Evolutionary conservation across 2,329 filamentous ascomycete genomes (phyloP), one percentile per base, ranked within the genome.

Genomic region (Dendrostoma leiphaemia): DNA sequence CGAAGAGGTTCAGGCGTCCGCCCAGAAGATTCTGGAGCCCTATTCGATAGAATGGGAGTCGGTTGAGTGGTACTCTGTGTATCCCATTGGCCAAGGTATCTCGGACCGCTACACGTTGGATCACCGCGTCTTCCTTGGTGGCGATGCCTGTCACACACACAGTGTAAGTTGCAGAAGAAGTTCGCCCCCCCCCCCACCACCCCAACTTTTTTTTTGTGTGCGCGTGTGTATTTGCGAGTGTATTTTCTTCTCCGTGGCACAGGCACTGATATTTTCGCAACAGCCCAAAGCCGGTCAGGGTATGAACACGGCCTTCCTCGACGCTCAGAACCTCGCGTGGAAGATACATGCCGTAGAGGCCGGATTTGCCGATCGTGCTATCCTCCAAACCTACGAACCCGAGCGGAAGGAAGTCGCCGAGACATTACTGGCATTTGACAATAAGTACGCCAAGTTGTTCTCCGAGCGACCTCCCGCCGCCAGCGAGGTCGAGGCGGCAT

Each of bases 321-420:
- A 93, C 62, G 91, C 91, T 1, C 83, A 91, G 57, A 97, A 97
- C 69, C 78, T 97, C 37, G 92, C 92, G 7, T 97, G 92, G 92
- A 97, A 97, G 75, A 89, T 97, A 48, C 92, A 96, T 67, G 85
- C 89, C 32, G 93, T 97, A 9, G 91, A 96, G 67, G 79, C 81
- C 24, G 91, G 91, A 12, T 90, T 96, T 61, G 90, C 91, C 1
- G 74, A 85, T 28, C 86, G 89, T 57, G 82, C 83, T 3, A 78
- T 94, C 17, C 80, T 97, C 48, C 82, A 85, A 58, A 94, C 92
- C 0, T 97, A 97, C 69, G 90, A 97, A 72, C 79, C 81, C 2
- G 92, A 97, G 72, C 86, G 92, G 54, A 92, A 90, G 67, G 79
- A 88, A 53, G 87, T 95, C 38, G 93, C 93, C 5, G 89, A 96